Conservation (phyloP, 106 monocot species). For the Apostasia shenzhenica region DNA sequence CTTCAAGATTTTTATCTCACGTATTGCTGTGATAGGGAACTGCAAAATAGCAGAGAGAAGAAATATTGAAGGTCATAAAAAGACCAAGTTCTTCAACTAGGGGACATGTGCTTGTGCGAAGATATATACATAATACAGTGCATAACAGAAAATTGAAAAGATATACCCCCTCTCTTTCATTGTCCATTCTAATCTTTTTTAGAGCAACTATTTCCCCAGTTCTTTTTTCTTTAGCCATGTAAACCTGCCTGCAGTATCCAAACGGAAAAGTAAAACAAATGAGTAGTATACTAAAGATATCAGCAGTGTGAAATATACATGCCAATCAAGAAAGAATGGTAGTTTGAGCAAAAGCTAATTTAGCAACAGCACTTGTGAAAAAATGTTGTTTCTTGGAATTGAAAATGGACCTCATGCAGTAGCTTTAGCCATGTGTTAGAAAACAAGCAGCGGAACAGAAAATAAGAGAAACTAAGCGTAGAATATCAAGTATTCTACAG, state of each 20-base stretch:
- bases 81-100: neutral
- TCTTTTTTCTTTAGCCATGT: slow-evolving; percentile 87
- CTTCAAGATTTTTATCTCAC: slow-evolving; percentile 97
- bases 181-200: slow-evolving; percentile 97
- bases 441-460: no score
- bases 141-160: neutral
- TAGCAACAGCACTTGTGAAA: no score
- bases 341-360: no score
- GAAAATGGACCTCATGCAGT: no score
- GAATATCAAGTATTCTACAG: no score
- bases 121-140: neutral
- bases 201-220: slow-evolving; percentile 93
- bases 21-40: slow-evolving; percentile 95
- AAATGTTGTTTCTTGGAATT: no score
- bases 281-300: neutral
- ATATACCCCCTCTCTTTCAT: slow-evolving; percentile 90
- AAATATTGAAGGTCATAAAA: no score
- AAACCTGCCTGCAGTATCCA: slow-evolving; percentile 63
- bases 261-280: slow-evolving; percentile 1
- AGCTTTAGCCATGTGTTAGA: no score
- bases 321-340: no score
- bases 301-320: no score
- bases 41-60: slow-evolving; percentile 20
- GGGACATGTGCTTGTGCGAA: neutral
- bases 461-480: no score